Conservation (phyloP, 306 rosid genomes). For the Cyamopsis tetragonoloba region DNA sequence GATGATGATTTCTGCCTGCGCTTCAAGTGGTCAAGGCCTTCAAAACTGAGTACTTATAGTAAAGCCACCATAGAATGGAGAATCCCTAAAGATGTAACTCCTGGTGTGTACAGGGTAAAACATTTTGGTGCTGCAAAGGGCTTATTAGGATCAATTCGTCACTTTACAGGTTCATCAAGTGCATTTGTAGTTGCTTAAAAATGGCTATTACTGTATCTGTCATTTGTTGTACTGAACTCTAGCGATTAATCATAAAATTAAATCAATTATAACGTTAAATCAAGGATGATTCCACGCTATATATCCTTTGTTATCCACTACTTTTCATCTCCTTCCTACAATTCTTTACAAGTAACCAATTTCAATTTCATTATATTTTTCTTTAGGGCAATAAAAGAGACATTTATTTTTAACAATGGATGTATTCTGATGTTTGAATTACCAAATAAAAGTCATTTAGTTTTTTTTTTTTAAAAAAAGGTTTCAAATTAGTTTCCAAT, state of each 20-base stretch:
- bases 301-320: neutral
- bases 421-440: no score
- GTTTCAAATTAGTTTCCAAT: no score
- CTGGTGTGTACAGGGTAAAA: conserved; percentile 73
- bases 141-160: conserved; percentile 57
- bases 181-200: conserved; percentile 69
- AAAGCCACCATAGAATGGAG: conserved; percentile 81
- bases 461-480: no score
- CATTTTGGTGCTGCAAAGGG: conserved; percentile 88
- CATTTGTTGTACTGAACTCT: neutral
- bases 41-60: conserved; percentile 55
- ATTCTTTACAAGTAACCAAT: neutral
- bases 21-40: conserved; percentile 86
- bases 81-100: conserved; percentile 52
- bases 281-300: neutral
- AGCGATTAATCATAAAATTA: no score
- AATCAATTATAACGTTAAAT: no score
- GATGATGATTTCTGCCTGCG: conserved; percentile 93
- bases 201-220: neutral
- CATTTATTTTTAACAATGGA: no score
- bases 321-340: neutral
- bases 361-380: neutral
- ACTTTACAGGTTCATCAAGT: conserved; percentile 84
- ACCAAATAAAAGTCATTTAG: neutral
- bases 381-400: neutral